Conservation (phyloP, 495 filamentous ascomycete genomes). For the Aspergillus sclerotiicarbonarius region DNA sequence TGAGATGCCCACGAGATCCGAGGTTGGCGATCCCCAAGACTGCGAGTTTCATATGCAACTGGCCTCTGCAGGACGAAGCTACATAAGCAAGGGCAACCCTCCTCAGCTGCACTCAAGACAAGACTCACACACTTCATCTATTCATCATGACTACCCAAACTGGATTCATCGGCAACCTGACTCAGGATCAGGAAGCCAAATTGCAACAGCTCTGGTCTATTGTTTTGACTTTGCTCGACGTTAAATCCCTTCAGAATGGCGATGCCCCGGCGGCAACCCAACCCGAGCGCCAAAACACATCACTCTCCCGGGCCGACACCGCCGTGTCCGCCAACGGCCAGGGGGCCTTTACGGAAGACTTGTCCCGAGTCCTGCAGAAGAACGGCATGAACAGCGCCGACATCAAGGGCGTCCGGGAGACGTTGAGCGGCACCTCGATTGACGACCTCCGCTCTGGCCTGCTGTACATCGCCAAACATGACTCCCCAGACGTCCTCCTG, state of each 20-base stretch:
- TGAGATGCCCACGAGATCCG: conserved; percentile 8
- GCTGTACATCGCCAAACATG: conserved; percentile 85
- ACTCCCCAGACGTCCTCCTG: conserved; percentile 86
- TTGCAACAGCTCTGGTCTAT: conserved; percentile 78
- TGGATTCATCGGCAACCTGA: conserved; percentile 81
- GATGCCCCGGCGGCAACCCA: background rate
- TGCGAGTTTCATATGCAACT: conserved; percentile 14
- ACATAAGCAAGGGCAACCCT: background rate
- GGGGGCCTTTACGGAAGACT: conserved; percentile 15
- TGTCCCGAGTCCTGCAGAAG: conserved; percentile 24
- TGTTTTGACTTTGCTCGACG: conserved; percentile 71
- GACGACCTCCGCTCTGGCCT: conserved; percentile 72
- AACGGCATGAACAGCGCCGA: conserved; percentile 27
- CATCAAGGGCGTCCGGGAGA: conserved; percentile 30
- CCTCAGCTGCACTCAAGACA: background rate
- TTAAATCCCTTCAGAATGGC: conserved; percentile 11
- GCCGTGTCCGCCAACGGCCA: conserved; percentile 24
- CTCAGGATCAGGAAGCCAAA: conserved; percentile 76
- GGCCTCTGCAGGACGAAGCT: background rate
- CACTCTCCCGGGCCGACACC: conserved; percentile 27
- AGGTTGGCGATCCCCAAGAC: conserved; percentile 16
- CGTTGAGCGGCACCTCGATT: conserved; percentile 49
- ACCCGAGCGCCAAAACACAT: background rate
- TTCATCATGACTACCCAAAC: conserved; percentile 34
- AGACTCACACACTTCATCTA: background rate